Base-by-base conservation (phyloP, 345 rosid genomes). In the Trapa bicornis region DNA sequence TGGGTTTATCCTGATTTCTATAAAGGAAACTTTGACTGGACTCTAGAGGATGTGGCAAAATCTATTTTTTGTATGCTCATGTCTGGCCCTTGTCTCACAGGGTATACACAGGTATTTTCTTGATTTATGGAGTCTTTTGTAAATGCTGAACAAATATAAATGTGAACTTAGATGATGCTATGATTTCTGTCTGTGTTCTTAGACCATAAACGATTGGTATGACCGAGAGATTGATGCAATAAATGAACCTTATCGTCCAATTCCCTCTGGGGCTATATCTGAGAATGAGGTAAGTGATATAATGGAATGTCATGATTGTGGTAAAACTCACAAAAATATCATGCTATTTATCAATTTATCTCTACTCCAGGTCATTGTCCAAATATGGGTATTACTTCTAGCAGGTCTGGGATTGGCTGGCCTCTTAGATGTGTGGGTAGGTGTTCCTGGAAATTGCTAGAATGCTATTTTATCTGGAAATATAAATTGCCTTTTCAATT, bases 1-100 rank as follows among this genome's bases (percentile, higher is more conserved):
- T n/a, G 15, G 7, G 35, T 17, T 39, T 54, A 1, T 56, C 47
- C 63, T 37, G 68, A 54, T 69, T 76, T 3, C 37, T 42, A 37
- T 67, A 60, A 74, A 94, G 99, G 99, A 69, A 94, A 94, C 78
- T 94, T 94, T 70, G 95, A 94, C 37, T 94, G 99, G 99, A 88
- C 80, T 61, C 71, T 86, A 67, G 99, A 94, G 77, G 96, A 91
- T 65, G 93, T 94, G 76, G 89, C 96, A 53, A 94, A 91, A 80
- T 86, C 99, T 66, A 69, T 91, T 81, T 79, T 83, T 67, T 94
- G 99, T 83, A 94, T 94, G 96, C 62, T 87, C 1, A 91, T 94
- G 99, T 87, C 99, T 64, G 99, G 99, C 50, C 99, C 99, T 6
- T 87, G 84, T 80, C 96, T 94, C 67, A 91, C 99, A 35, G 99